These are phyloP conservation scores for Calonectria montana DNA, from an alignment of 2,329 filamentous ascomycete genomes.

Conservation along the genomic window DNA sequence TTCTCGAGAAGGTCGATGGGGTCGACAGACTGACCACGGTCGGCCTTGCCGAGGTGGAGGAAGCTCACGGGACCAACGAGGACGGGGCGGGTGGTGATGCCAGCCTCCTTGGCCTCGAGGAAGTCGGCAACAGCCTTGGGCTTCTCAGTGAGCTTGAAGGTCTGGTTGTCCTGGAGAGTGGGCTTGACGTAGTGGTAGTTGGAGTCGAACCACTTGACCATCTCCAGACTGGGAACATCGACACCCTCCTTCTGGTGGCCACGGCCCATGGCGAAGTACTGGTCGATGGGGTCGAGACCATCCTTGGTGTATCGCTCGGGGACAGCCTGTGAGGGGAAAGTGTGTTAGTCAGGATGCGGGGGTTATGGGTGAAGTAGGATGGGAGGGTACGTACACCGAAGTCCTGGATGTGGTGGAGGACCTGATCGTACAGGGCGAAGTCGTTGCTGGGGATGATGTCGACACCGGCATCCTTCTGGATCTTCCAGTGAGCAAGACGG, in stretches of 20 bases:
- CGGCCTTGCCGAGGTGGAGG: conserved; percentile 97
- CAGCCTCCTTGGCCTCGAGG: conserved; percentile 97
- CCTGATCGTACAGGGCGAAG: conserved; percentile 98
- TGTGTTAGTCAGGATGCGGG: conserved; percentile 25
- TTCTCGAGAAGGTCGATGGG: conserved; percentile 95
- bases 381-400: conserved; percentile 78
- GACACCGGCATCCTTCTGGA: conserved; percentile 98
- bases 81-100: conserved; percentile 92
- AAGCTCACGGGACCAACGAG: conserved; percentile 96
- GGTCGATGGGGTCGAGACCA: conserved; percentile 87
- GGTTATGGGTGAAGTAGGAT: neutral
- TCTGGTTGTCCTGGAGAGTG: conserved; percentile 95
- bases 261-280: conserved; percentile 99
- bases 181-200: conserved; percentile 99
- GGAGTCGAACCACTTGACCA: conserved; percentile 99
- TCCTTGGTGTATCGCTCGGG: conserved; percentile 95
- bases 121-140: conserved; percentile 97
- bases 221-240: conserved; percentile 94
- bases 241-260: conserved; percentile 95
- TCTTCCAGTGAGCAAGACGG: conserved; percentile 97
- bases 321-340: conserved; percentile 70
- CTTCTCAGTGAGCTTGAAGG: conserved; percentile 86
- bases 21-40: conserved; percentile 92
- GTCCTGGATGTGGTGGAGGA: conserved; percentile 97
- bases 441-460: conserved; percentile 99